Evolutionary conservation across 2,329 filamentous ascomycete species (phyloP).

Genomic region (Waltergamsia citrina): DNA sequence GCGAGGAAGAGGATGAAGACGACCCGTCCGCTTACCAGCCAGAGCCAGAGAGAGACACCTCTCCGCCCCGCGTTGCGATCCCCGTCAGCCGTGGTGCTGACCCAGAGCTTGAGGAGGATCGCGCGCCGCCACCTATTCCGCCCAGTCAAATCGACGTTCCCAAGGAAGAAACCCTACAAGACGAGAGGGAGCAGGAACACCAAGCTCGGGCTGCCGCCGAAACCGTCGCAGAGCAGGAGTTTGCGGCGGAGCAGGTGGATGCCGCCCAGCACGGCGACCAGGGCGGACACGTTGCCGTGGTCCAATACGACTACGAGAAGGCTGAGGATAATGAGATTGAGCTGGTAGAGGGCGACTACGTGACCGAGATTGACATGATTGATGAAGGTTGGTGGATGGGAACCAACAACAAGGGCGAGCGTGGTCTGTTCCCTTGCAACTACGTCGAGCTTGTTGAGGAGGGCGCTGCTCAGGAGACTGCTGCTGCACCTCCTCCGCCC

Average conservation of each 20-base stretch:
- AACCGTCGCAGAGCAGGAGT: slow-evolving; percentile 37
- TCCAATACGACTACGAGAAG: slow-evolving; percentile 95
- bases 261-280: slow-evolving; percentile 36
- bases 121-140: slow-evolving; percentile 50
- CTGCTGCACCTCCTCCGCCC: slow-evolving; percentile 12
- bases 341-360: slow-evolving; percentile 75
- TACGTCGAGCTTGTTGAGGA: slow-evolving; percentile 80
- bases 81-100: slow-evolving; percentile 62
- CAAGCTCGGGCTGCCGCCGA: slow-evolving; percentile 48
- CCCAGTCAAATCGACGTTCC: slow-evolving; percentile 54
- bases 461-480: slow-evolving; percentile 22
- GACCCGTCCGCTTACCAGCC: slow-evolving; percentile 31
- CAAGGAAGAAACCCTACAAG: slow-evolving; percentile 52
- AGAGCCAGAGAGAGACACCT: slow-evolving; percentile 47
- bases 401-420: slow-evolving; percentile 74
- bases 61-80: slow-evolving; percentile 77
- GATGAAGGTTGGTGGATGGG: slow-evolving; percentile 99
- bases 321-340: slow-evolving; percentile 96
- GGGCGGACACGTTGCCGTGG: slow-evolving; percentile 62
- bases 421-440: slow-evolving; percentile 90
- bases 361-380: slow-evolving; percentile 92
- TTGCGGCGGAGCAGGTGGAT: slow-evolving; percentile 19
- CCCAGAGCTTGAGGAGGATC: slow-evolving; percentile 38
- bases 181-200: slow-evolving; percentile 54
- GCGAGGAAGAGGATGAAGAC: slow-evolving; percentile 47